Percentiles rank a stretch among this genome's conserved stretches.
Evolutionary conservation across 345 rosid genomes (phyloP).

Genomic region (Erysimum cheiranthoides): DNA sequence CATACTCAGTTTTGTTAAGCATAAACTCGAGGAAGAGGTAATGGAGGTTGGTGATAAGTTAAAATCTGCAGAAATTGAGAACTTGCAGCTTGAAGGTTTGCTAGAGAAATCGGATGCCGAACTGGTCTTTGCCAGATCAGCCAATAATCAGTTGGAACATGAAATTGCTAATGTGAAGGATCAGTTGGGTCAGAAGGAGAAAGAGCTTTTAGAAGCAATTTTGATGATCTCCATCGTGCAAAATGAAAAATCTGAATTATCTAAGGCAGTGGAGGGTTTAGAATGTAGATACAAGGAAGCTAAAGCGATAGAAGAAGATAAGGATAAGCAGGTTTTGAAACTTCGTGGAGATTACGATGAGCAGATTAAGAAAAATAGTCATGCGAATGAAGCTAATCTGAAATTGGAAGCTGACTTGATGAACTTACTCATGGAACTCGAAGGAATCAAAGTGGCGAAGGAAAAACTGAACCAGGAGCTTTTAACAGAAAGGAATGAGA

Average conservation of each 20-base stretch:
- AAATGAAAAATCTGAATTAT: constrained; percentile 55
- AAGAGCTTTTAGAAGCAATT: constrained; percentile 53
- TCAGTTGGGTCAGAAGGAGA: constrained; percentile 53
- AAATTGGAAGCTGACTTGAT: constrained; percentile 56
- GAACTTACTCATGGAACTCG: constrained; percentile 54
- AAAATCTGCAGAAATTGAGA: constrained; percentile 48
- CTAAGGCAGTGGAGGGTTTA: constrained; percentile 57
- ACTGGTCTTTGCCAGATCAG: constrained; percentile 52
- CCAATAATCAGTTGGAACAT: constrained; percentile 51
- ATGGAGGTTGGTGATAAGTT: constrained; percentile 51
- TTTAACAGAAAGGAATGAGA: constrained; percentile 51
- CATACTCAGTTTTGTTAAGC: constrained; percentile 54
- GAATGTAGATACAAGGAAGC: constrained; percentile 64
- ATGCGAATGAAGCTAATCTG: constrained; percentile 51
- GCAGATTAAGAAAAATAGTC: constrained; percentile 53
- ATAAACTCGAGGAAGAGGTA: constrained; percentile 61
- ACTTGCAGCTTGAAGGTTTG: constrained; percentile 49
- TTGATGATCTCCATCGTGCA: constrained; percentile 47
- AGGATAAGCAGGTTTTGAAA: constrained; percentile 55
- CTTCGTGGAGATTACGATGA: constrained; percentile 61
- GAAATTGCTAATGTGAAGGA: constrained; percentile 56
- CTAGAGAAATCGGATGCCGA: constrained; percentile 50
- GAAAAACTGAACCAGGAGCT: constrained; percentile 62
- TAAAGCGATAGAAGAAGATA: constrained; percentile 55
- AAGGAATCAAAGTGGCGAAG: constrained; percentile 56